These are phyloP conservation scores for Mortierella sp. DNA, from an alignment of 371 early-diverging fungal genomes.

Conservation along the genomic window DNA sequence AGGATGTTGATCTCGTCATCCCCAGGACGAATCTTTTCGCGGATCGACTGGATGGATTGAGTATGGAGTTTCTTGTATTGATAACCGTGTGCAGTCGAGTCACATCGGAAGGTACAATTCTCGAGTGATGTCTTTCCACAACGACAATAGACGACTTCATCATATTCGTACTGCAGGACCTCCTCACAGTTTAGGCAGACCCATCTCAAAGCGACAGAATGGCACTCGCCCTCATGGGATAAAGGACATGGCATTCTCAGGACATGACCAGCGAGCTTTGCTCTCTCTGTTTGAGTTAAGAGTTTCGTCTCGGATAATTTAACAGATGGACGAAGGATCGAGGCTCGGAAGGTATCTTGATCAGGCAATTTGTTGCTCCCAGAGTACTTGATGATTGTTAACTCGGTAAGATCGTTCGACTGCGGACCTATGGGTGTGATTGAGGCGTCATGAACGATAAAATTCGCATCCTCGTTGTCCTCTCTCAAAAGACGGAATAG, in stretches of 20 bases:
- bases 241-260: constrained; percentile 30
- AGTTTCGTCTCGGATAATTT: constrained; percentile 14
- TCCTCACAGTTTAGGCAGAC: constrained; percentile 29
- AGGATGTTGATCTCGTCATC: constrained; percentile 36
- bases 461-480: constrained; percentile 20
- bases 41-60: constrained; percentile 21
- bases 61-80: constrained; percentile 26
- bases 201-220: constrained; percentile 22
- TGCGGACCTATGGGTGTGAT: constrained; percentile 19
- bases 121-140: constrained; percentile 31
- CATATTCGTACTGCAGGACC: constrained; percentile 26
- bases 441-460: constrained; percentile 26
- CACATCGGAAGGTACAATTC: constrained; percentile 24
- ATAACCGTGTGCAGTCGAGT: constrained; percentile 23
- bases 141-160: constrained; percentile 29
- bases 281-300: constrained; percentile 19
- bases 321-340: constrained; percentile 31
- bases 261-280: constrained; percentile 15
- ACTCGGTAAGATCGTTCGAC: constrained; percentile 17
- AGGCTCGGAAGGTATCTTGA: constrained; percentile 20
- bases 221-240: constrained; percentile 15
- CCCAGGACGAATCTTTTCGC: constrained; percentile 18
- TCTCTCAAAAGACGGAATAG: constrained; percentile 24
- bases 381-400: constrained; percentile 28
- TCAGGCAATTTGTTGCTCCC: constrained; percentile 9